Base-by-base conservation (phyloP, 805 yeast genomes). In the Sugiyamaella boreocaroliniensis region DNA sequence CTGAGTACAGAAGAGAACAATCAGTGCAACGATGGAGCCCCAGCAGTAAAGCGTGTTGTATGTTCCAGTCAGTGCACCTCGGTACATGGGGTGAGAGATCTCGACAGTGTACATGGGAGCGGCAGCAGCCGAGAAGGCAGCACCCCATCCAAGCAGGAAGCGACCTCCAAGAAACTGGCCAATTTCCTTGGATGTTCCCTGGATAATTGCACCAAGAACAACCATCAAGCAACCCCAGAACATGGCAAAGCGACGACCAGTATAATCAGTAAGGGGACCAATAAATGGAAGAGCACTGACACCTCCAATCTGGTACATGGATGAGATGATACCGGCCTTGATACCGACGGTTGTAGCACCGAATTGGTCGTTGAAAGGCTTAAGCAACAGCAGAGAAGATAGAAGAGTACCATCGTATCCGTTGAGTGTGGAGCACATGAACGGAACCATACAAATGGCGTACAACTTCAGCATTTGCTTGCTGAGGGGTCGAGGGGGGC, bases 41-140 rank as follows among this genome's bases (percentile, higher is more conserved):
- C 55, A 45, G 48, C 54, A 54, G 32, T 56, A 55, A 34, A 55
- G 49, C 16, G 55, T 42, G 37, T 58, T 56, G 32, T 55, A 50
- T 14, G 50, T 18, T 14, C 57, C 62, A n/a, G 62, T 53, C 40
- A 59, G 18, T 10, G 53, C 51, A 22, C 61, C 62, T 47, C 55
- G 40, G 41, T 47, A 43, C n/a, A 37, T 20, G 41, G 53, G 53
- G 32, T 49, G 53, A 15, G 54, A 16, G 34, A 50, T n/a, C 26
- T 53, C 50, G n/a, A 50, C 53, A 26, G 48, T 47, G 22, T 42
- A 51, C 48, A 34, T 43, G 11, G 54, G 54, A 14, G 43, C 54
- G 19, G 54, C 50, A 22, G 54, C 9, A 4, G 51, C 37, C 1
- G 54, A 15, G 32, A 51, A 18, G 16, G 47, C n/a, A 12, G 29